phyloP scores from a whole-genome alignment of 345 rosid genomes.

The Salix arbutifolia region DNA sequence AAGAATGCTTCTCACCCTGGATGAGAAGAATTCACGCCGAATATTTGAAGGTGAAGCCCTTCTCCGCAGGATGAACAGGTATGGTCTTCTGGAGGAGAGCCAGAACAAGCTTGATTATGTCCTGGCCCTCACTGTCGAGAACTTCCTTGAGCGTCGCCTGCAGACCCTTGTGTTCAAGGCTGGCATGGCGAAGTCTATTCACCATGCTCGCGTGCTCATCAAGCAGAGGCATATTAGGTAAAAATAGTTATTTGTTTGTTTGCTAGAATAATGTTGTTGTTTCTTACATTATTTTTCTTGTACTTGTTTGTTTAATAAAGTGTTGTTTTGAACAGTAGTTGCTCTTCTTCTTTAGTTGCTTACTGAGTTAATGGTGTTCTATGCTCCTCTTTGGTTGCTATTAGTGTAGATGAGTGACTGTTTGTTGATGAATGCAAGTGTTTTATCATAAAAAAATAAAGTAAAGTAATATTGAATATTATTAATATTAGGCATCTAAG shows the following conservation, averaged over 20 bases:
- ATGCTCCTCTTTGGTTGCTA: not conserved
- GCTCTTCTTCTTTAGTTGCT: not conserved
- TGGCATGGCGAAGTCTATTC: constrained; percentile 24
- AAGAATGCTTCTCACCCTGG: constrained; percentile 21
- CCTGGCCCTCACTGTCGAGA: constrained; percentile 24
- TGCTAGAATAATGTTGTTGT: not conserved
- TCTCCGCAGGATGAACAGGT: constrained; percentile 20
- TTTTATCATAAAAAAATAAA: not conserved
- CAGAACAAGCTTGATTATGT: constrained; percentile 29
- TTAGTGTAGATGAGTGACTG: not conserved
- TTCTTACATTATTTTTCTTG: not conserved
- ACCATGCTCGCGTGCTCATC: constrained; percentile 25
- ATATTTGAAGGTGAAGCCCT: constrained; percentile 27
- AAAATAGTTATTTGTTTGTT: not conserved
- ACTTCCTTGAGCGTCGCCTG: constrained; percentile 25
- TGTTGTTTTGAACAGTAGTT: not conserved
- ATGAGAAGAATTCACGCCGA: constrained; percentile 23
- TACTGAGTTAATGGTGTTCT: not conserved
- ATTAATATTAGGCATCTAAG: not conserved
- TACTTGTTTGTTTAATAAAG: not conserved
- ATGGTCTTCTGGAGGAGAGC: constrained; percentile 23
- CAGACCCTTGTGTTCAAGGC: constrained; percentile 23
- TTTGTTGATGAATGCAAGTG: not conserved
- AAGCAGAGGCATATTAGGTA: constrained; percentile 27
- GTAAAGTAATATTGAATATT: no score